phyloP scores from a whole-genome alignment of 2,329 filamentous ascomycete species.

The Pezizomycotina sp. region DNA sequence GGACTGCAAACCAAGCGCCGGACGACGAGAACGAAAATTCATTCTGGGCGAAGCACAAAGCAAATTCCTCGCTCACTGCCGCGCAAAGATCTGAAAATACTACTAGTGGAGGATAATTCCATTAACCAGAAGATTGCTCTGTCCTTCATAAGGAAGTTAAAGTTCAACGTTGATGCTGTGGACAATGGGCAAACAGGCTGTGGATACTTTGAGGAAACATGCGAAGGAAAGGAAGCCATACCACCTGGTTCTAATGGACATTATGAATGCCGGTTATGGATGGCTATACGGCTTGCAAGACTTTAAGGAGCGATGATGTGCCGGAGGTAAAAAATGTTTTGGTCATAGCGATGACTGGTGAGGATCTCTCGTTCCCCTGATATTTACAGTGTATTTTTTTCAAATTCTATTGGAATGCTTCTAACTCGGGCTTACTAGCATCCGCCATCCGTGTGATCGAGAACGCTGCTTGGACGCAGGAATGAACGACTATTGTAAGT shows the following conservation, averaged over 20 bases:
- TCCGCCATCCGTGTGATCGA: conserved; percentile 57
- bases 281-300: conserved; percentile 13
- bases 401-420: too few relatives aligned
- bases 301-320: not conserved
- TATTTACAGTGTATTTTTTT: conserved; percentile 45
- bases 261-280: conserved; percentile 36
- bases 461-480: conserved; percentile 58
- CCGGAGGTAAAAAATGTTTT: not conserved
- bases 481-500: conserved; percentile 64
- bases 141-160: conserved; percentile 56
- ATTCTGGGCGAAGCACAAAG: too few relatives aligned
- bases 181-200: conserved; percentile 38
- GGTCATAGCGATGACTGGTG: conserved; percentile 10
- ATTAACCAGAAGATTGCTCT: conserved; percentile 64
- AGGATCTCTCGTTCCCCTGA: conserved; percentile 31
- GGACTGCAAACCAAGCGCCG: too few relatives aligned
- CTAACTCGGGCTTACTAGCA: conserved; percentile 74
- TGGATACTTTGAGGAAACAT: conserved; percentile 5
- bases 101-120: conserved; percentile 67
- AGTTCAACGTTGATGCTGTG: conserved; percentile 52
- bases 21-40: too few relatives aligned
- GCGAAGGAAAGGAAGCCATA: conserved; percentile 51
- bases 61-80: too few relatives aligned
- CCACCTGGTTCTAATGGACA: conserved; percentile 40
- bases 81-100: too few relatives aligned